Evolutionary conservation across 345 rosid species (phyloP).

Genomic region (Moricandia arvensis): DNA sequence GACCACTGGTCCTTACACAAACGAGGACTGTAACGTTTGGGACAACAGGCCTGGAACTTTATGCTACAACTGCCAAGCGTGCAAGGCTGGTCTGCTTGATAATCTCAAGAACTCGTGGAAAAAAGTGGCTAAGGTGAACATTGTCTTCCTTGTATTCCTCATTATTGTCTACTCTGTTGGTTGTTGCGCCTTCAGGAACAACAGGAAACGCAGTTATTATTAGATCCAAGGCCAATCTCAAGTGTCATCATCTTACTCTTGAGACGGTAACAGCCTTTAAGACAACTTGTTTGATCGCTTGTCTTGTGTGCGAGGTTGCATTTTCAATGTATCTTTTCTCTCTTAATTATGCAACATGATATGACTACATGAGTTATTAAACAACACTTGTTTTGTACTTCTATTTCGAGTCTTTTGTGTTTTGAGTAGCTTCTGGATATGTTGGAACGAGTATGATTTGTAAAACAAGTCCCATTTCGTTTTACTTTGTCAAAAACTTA

Average conservation of each 20-base stretch:
- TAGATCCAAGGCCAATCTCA: background rate
- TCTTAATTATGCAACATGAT: conserved; percentile 4
- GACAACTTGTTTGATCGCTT: conserved; percentile 4
- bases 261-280: background rate
- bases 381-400: conserved; percentile 20
- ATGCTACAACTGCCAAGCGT: conserved; percentile 80
- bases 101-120: conserved; percentile 87
- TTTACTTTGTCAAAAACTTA: background rate
- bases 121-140: conserved; percentile 82
- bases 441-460: conserved; percentile 16
- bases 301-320: conserved; percentile 23
- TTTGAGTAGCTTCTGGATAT: background rate
- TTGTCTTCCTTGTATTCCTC: conserved; percentile 79
- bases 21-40: conserved; percentile 71
- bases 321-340: conserved; percentile 2
- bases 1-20: conserved; percentile 27
- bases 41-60: conserved; percentile 41
- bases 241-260: background rate
- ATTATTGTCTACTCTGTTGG: conserved; percentile 79
- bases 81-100: conserved; percentile 92
- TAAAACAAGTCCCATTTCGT: background rate
- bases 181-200: conserved; percentile 99
- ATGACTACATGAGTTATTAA: conserved; percentile 22
- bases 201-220: conserved; percentile 50
- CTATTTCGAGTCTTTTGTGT: conserved; percentile 11